phyloP scores from a whole-genome alignment of 179 eudicot species.

The Camellia oleifera region DNA sequence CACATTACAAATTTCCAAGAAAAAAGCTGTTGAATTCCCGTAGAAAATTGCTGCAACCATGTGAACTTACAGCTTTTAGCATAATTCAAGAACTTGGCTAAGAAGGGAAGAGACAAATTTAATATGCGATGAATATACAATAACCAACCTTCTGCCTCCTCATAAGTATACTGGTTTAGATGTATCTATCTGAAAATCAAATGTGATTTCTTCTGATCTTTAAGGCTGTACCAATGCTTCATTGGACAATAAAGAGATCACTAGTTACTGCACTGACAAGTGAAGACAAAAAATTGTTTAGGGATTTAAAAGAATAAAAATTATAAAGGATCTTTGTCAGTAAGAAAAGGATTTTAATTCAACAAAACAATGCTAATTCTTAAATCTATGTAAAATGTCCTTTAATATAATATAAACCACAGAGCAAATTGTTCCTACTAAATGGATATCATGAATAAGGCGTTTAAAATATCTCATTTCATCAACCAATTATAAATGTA shows the following conservation, averaged over 20 bases:
- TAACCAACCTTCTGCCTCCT: background rate
- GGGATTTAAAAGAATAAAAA: background rate
- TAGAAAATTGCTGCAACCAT: background rate
- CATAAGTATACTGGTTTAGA: background rate
- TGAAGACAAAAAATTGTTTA: background rate
- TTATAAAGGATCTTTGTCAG: background rate
- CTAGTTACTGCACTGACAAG: slow-evolving; percentile 6
- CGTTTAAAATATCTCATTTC: background rate
- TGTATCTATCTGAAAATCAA: slow-evolving; percentile 7
- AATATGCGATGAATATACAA: background rate
- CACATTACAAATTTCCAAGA: background rate
- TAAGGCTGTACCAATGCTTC: slow-evolving; percentile 2
- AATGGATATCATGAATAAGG: background rate
- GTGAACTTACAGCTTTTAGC: background rate
- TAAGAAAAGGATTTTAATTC: background rate
- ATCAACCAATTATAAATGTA: background rate
- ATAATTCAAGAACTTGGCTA: background rate
- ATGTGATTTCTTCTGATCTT: background rate
- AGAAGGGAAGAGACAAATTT: background rate
- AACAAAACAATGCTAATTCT: background rate
- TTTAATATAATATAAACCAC: background rate
- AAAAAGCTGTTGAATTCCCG: background rate
- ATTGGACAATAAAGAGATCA: background rate
- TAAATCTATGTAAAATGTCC: background rate
- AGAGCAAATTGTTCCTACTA: background rate